Conservation (phyloP, 768 basidiomycete genomes). For the Auricularia sp. region DNA sequence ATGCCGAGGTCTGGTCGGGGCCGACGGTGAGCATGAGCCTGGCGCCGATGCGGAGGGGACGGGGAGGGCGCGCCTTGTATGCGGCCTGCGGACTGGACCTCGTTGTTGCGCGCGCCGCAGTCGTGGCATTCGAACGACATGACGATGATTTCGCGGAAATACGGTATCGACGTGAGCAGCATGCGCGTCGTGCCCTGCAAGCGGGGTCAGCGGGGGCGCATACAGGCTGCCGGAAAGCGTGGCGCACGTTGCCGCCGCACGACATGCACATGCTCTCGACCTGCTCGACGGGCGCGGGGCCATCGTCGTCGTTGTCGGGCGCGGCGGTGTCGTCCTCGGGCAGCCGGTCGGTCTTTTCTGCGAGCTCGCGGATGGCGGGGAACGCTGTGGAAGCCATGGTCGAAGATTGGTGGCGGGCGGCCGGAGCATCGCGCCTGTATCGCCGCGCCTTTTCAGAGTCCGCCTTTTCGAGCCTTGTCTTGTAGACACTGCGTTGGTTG, state of each 20-base stretch:
- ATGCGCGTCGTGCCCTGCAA: constrained; percentile 78
- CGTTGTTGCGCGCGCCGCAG: constrained; percentile 84
- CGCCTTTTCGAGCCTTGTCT: neutral
- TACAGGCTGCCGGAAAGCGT: neutral
- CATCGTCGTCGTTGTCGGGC: constrained; percentile 37
- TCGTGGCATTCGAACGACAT: constrained; percentile 96
- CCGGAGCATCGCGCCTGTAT: neutral
- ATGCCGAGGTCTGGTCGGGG: constrained; percentile 63
- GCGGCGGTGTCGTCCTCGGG: constrained; percentile 16
- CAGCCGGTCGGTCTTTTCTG: constrained; percentile 35
- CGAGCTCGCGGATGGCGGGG: constrained; percentile 49
- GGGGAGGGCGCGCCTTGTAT: constrained; percentile 56
- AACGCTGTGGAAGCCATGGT: constrained; percentile 22
- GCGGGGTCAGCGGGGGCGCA: neutral
- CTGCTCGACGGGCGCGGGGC: constrained; percentile 61
- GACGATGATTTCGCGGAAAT: constrained; percentile 88
- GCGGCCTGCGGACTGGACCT: constrained; percentile 81
- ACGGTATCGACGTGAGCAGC: constrained; percentile 88
- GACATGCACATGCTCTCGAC: constrained; percentile 91
- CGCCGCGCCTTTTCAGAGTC: neutral
- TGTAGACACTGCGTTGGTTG: no score
- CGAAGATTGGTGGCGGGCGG: neutral
- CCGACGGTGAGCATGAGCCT: neutral
- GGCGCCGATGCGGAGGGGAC: neutral
- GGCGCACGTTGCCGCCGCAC: constrained; percentile 77